Evolutionary conservation across 2,329 filamentous ascomycete species (phyloP), one percentile per base, ranked within the genome.

Genomic region (Aspergillus terreus): DNA sequence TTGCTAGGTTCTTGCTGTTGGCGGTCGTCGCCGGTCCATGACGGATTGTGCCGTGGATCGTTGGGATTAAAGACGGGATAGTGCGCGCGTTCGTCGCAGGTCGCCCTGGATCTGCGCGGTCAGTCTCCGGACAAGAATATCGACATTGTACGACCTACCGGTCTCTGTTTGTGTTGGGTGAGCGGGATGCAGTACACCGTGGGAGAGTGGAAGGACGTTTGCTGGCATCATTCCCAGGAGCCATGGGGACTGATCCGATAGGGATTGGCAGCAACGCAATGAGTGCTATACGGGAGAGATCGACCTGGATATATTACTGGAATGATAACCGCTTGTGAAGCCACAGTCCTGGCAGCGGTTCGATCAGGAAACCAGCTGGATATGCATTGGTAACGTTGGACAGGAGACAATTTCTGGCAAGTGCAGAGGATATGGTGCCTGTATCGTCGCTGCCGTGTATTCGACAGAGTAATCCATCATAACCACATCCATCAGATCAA

Each of bases 11-110:
- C 46, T 11, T 52, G 46, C 6, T 46, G 49, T 25, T 55, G 55
- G 2, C 53, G 46, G 12, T 52, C 49, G 17, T 54, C 49, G 27
- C 42, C 30, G 4, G 47, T 27, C n/a, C 33, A 42, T 7, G 61
- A 42, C 40, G 70, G 63, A 23, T 70, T 71, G 45, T 72, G 70
- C 25, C 64, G 59, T 51, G 69, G 67, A 45, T 72, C 62, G n/a
- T 51, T 54, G 27, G 68, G 66, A 44, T 71, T 61, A 47, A 65
- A 72, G 12, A 72, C 33, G 2, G 70, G 68, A 52, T 72, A 72
- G 52, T 71, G 64, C 7, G 51, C 49, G 30, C 55, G 64, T 54
- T 72, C 69, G 43, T 66, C 35, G 35, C 35, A 38, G 27, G 27
- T 30, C 6, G 27, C 7, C 27, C 27, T 9, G 10, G 3, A 30